A percentile compares a stretch with the other conserved stretches of the same genome.
Conservation (phyloP, 176 grass and related monocot species). For the Sorghum bicolor region Sorghum_bicolor_NCBIv3 NC_012872.2:71022501-71023000, state of each 20-base stretch:
- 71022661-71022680: background rate
- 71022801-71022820: background rate
- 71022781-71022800: background rate
- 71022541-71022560: background rate
- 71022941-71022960: background rate
- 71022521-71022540: background rate
- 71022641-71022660: background rate
- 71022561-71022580: background rate
- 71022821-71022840: background rate
- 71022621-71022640: constrained; percentile 25
- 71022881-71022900: background rate
- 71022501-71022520: background rate
- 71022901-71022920: background rate
- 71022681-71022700: background rate
- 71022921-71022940: background rate
- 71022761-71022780: background rate
- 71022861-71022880: background rate
- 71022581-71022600: background rate
- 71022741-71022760: background rate
- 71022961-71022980: background rate
- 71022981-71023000: background rate
- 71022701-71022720: background rate
- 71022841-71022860: background rate
- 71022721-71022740: background rate
- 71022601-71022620: constrained; percentile 38